Evolutionary conservation across 2,329 filamentous ascomycete genomes (phyloP), one percentile per base, ranked within the genome.

Genomic region (Talaromyces sp.): DNA sequence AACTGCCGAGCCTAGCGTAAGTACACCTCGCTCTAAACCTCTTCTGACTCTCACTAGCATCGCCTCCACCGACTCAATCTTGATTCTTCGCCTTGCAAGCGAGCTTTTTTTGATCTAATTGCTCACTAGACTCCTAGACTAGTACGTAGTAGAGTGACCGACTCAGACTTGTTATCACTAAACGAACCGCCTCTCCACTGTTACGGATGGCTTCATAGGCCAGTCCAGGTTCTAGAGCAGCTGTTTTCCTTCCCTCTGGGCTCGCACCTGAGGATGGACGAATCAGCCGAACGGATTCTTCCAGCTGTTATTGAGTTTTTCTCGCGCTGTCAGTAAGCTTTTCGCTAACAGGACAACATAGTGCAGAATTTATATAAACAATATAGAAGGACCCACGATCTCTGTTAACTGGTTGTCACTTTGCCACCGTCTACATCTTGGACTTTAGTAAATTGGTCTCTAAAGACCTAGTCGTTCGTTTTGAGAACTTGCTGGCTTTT

Each of bases 391-490:
- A 59, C 56, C 56, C 3, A 41, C 10, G 56, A 43, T n/a, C 37
- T 59, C 22, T 59, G 19, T 45, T 43, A 7, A 43, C 22, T 59
- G 41, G 4, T n/a, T 43, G 56, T 31, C 37, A 59, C 37, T 59
- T 59, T 31, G 19, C 56, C 56, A 43, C 56, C 8, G 37, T 43
- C 14, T 31, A 59, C 22, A 45, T 45, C 22, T 6, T 43, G 16
- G 14, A 27, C 39, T 24, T 8, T 43, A 27, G 39, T 59, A 39
- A 43, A 59, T 37, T 43, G 56, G 56, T 45, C 56, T 59, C 14
- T 59, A 59, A 24, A 45, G 56, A 59, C 56, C 54, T 24, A 31
- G 37, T 39, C 56, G 35, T 43, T 59, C 56, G 14, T 59, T 59
- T 27, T 19, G 35, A 45, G 24, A 19, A 59, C 24, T 31, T 50